A percentile compares a stretch with the other conserved stretches of the same genome.
phyloP scores from a whole-genome alignment of 148 eudicot genomes.

The Persicaria tinctoria region DNA sequence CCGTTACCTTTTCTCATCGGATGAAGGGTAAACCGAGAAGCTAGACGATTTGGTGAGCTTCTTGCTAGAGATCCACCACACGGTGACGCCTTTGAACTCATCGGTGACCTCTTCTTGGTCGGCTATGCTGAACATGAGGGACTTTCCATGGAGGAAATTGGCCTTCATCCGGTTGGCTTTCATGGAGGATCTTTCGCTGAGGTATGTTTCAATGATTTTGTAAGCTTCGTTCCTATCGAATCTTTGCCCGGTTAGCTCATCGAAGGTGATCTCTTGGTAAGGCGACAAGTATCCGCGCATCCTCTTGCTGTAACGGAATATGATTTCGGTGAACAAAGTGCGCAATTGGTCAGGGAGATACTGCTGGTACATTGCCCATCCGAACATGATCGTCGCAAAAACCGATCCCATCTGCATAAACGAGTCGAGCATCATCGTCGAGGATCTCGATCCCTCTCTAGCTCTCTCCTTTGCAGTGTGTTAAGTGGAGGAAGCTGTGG shows the following conservation, averaged over 20 bases:
- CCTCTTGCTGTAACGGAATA: not conserved
- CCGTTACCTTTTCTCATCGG: conserved; percentile 28
- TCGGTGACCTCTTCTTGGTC: conserved; percentile 44
- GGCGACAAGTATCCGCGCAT: not conserved
- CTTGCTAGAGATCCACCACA: conserved; percentile 36
- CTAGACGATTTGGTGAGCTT: not conserved
- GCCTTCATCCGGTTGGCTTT: conserved; percentile 32
- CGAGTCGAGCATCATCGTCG: not conserved
- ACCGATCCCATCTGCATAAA: not conserved
- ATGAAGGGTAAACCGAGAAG: conserved; percentile 10
- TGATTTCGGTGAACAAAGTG: not conserved
- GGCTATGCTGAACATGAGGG: conserved; percentile 29
- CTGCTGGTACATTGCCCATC: conserved; percentile 10
- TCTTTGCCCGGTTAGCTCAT: not conserved
- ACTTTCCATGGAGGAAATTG: conserved; percentile 15
- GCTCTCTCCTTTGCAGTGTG: no score
- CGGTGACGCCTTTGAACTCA: conserved; percentile 27
- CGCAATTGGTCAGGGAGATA: conserved; percentile 1
- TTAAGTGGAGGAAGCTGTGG: no score
- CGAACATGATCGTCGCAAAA: conserved; percentile 3
- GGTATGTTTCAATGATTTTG: conserved; percentile 25
- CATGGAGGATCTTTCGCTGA: conserved; percentile 21
- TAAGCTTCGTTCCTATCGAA: conserved; percentile 10
- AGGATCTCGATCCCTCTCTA: no score
- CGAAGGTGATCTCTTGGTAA: conserved; percentile 10